Evolutionary conservation across 139 green algal genomes (phyloP), one percentile per base, ranked within the genome.

Genomic region (Desmodesmus armatus): DNA sequence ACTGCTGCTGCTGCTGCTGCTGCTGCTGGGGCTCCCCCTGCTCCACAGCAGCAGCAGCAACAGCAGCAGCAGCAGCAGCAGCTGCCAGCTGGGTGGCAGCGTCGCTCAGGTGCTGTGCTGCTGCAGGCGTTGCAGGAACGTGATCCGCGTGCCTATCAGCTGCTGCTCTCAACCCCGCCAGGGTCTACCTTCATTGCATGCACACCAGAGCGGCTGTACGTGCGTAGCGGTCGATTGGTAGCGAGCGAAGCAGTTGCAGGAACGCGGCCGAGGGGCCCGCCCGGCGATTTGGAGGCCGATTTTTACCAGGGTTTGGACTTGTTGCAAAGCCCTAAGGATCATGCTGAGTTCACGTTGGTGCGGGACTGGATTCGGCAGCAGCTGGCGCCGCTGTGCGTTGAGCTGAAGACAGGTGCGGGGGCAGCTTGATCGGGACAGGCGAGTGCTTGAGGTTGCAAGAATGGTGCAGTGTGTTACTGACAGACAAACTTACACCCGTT

Each of bases 181-280:
- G 80, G 76, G 55, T 53, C 55, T 39, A 74, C 89, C n/a, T 99
- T 99, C 81, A 33, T 99, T 25, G 94, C 89, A 19, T 96, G 88
- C 85, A 98, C 96, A 0, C 97, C 97, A 0, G 97, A 99, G 92
- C 92, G 96, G 17, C 91, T 99, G 37, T 99, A 98, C 87, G 87
- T 87, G 3, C 90, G 95, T 49, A 95, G 83, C 1, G 95, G 94
- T 3, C 33, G 85, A 0, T 66, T 75, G 2, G 91, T 98, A 1
- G 94, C 95, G 23, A 94, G 83, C 35, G 97, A 99, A 91, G 96
- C 97, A 0, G 96, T 99, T 39, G 97, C 97, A 5, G 97, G 93
- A 27, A 99, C 97, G 0, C 89, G 96, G 44, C 85, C 94, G 0
- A 71, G 96, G 3, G 96, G 95, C 3, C 69, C 86, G 4, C 77